Percentiles rank a stretch among this genome's conserved stretches.
phyloP scores from a whole-genome alignment of 1,139 yeast species.

The Wickerhamomyces sp. region DNA sequence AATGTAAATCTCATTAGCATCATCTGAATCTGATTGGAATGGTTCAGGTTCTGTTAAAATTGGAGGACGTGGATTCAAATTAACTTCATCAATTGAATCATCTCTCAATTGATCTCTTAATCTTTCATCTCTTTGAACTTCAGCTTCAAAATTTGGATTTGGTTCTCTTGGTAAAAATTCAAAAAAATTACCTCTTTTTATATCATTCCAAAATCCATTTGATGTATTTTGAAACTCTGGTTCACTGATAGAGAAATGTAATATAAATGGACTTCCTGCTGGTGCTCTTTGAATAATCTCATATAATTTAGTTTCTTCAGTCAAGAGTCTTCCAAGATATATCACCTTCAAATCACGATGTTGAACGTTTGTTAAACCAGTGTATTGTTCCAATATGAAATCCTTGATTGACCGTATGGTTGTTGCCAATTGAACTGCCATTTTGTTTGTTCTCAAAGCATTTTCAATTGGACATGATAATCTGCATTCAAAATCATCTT shows the following conservation, averaged over 20 bases:
- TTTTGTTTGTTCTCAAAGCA: constrained; percentile 7
- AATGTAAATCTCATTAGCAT: neutral
- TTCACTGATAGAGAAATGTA: constrained; percentile 21
- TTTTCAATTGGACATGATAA: constrained; percentile 18
- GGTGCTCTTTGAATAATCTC: constrained; percentile 8
- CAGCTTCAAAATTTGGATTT: constrained; percentile 21
- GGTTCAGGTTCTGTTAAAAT: neutral
- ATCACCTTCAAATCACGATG: constrained; percentile 21
- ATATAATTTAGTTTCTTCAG: constrained; percentile 16
- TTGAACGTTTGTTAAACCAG: constrained; percentile 10
- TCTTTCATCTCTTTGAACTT: constrained; percentile 21
- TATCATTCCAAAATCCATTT: constrained; percentile 24
- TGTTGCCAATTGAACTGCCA: constrained; percentile 15
- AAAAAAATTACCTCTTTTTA: constrained; percentile 22
- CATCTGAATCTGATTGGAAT: neutral
- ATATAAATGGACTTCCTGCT: constrained; percentile 2
- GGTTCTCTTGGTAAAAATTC: constrained; percentile 26
- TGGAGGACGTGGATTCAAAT: neutral
- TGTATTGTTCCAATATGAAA: constrained; percentile 21
- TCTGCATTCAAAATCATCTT: constrained; percentile 15
- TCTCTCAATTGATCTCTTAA: constrained; percentile 17
- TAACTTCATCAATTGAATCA: constrained; percentile 1
- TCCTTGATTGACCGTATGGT: constrained; percentile 17
- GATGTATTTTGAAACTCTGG: constrained; percentile 7
- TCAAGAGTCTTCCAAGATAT: constrained; percentile 20